Evolutionary conservation across 2,329 filamentous ascomycete genomes (phyloP).

Genomic region (Fusarium sp.): DNA sequence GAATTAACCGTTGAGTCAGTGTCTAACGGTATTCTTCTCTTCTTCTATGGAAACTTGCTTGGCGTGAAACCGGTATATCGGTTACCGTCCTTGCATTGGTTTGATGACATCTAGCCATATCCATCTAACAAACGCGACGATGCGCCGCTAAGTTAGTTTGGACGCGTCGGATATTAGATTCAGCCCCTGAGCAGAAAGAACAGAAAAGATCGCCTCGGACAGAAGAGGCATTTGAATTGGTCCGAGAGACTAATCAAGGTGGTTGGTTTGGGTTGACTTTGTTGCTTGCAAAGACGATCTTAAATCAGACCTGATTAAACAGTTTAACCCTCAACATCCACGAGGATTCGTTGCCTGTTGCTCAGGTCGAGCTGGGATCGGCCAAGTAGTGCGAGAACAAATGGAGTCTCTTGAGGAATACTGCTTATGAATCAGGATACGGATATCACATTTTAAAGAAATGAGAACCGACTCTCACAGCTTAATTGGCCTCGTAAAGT

Average conservation of each 20-base stretch:
- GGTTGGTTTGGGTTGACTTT: slow-evolving; percentile 3
- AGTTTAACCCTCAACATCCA: not conserved
- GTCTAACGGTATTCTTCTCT: not conserved
- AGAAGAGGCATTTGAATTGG: slow-evolving; percentile 20
- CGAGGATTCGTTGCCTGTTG: slow-evolving; percentile 3
- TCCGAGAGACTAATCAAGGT: slow-evolving; percentile 13
- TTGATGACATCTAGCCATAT: not conserved
- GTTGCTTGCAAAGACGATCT: slow-evolving; percentile 11
- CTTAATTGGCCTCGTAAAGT: not conserved
- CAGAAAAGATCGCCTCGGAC: slow-evolving; percentile 19
- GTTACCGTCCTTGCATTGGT: slow-evolving; percentile 8
- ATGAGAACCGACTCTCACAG: slow-evolving; percentile 6
- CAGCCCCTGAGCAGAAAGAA: slow-evolving; percentile 27
- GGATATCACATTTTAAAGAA: slow-evolving; percentile 1
- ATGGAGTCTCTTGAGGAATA: not conserved
- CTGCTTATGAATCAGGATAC: not conserved
- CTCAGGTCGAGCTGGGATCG: not conserved
- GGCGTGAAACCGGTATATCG: slow-evolving; percentile 14
- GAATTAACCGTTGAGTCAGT: not conserved
- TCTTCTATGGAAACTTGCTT: not conserved
- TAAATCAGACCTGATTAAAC: slow-evolving; percentile 12
- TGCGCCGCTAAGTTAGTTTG: slow-evolving; percentile 12
- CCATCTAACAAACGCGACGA: slow-evolving; percentile 5
- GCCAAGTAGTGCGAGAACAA: not conserved
- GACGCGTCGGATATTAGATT: slow-evolving; percentile 9